These are phyloP conservation scores for Trifolium fragiferum DNA, from an alignment of 306 rosid species.

Conservation along the genomic window DNA sequence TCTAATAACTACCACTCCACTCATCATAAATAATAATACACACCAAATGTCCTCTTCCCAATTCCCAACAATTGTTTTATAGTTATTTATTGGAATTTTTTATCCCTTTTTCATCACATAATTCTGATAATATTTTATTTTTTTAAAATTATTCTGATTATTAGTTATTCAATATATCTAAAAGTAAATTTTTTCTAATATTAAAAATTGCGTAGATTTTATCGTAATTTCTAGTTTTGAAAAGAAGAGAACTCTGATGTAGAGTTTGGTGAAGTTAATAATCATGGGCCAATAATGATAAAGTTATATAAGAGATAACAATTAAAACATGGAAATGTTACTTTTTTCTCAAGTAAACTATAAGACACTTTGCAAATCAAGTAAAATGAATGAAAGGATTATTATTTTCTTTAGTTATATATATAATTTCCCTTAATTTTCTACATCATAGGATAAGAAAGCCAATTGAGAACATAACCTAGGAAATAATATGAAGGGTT, in stretches of 20 bases:
- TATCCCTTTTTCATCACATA: neutral
- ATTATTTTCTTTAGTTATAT: no score
- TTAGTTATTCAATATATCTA: no score
- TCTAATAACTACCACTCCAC: constrained; percentile 53
- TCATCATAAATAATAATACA: constrained; percentile 43
- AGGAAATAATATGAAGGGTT: constrained; percentile 32
- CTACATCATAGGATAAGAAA: neutral
- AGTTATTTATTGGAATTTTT: neutral
- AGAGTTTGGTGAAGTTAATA: no score
- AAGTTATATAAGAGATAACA: neutral
- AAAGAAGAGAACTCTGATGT: no score
- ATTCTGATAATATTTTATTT: neutral
- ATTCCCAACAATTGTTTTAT: constrained; percentile 40
- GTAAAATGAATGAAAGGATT: no score
- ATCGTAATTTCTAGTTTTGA: no score
- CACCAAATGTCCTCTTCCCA: constrained; percentile 43
- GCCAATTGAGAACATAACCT: constrained; percentile 38
- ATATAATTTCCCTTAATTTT: no score
- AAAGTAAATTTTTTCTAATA: no score
- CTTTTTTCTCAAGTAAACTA: neutral
- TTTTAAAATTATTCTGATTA: no score
- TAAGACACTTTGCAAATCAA: no score
- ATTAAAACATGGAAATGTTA: neutral
- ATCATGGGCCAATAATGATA: no score
- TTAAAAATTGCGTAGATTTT: no score